Conservation (phyloP, 805 yeast species). For the Kazachstania africana region DNA sequence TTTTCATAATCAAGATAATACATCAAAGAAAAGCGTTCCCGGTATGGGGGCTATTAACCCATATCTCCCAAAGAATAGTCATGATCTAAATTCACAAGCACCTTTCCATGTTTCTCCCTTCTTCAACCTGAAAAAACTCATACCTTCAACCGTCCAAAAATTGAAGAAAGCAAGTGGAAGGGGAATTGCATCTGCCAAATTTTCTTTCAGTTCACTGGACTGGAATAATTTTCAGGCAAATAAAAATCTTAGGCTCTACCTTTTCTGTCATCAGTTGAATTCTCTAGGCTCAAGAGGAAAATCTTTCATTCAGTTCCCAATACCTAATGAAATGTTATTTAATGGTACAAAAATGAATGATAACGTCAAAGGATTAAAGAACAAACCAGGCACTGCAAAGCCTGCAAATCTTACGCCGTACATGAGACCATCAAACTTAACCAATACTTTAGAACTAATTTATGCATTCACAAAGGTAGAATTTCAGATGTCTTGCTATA, state of each 20-base stretch:
- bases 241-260: constrained; percentile 30
- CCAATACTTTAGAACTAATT: constrained; percentile 36
- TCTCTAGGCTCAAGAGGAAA: constrained; percentile 36
- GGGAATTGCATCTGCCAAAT: constrained; percentile 33
- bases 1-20: too few species aligned
- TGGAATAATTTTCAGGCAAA: constrained; percentile 24
- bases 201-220: constrained; percentile 36
- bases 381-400: constrained; percentile 60
- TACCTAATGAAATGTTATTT: constrained; percentile 50
- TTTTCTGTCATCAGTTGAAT: constrained; percentile 43
- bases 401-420: constrained; percentile 66
- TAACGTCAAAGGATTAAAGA: constrained; percentile 62
- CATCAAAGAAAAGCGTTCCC: background rate
- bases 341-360: constrained; percentile 40
- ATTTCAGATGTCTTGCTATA: constrained; percentile 40
- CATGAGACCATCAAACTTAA: constrained; percentile 16
- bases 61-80: too few species aligned
- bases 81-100: too few species aligned
- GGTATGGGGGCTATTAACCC: too few species aligned
- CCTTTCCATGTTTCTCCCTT: background rate
- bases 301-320: constrained; percentile 66
- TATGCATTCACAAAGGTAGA: constrained; percentile 44
- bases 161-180: constrained; percentile 12
- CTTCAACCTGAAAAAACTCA: background rate
- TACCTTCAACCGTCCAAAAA: background rate